A percentile compares a stretch with the other conserved stretches of the same genome.
Conservation (phyloP, 2,329 filamentous ascomycete genomes). For the Zasmidium citrigriseum region DNA sequence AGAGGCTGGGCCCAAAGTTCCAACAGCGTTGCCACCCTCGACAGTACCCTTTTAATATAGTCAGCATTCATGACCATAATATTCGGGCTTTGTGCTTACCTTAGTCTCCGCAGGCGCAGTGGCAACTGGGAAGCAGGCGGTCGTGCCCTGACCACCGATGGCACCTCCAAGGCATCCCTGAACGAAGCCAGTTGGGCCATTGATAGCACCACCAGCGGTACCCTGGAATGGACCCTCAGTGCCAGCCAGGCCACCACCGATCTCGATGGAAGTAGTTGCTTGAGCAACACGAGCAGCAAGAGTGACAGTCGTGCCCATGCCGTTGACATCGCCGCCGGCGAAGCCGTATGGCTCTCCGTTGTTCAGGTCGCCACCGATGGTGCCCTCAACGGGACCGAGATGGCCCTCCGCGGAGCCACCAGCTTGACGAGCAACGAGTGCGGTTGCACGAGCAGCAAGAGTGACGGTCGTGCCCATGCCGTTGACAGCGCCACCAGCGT, state of each 20-base stretch:
- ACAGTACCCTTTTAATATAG: background rate
- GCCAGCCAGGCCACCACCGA: conserved; percentile 16
- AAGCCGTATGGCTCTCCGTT: too few species aligned
- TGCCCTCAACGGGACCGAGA: too few species aligned
- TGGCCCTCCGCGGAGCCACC: too few species aligned
- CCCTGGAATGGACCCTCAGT: conserved; percentile 10
- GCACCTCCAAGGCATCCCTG: conserved; percentile 19
- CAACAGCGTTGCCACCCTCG: conserved; percentile 13
- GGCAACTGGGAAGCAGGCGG: conserved; percentile 14
- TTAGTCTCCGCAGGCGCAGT: conserved; percentile 15
- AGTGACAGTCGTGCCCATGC: too few species aligned
- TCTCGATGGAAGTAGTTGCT: too few species aligned
- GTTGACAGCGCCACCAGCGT: too few species aligned
- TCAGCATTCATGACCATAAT: background rate
- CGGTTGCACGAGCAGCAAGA: too few species aligned
- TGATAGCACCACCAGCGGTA: conserved; percentile 18
- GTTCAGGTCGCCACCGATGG: too few species aligned
- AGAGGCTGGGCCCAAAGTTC: conserved; percentile 17
- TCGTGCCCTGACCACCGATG: conserved; percentile 5
- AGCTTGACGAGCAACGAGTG: too few species aligned
- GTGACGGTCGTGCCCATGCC: too few species aligned
- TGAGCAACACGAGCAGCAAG: too few species aligned
- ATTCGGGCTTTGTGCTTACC: conserved; percentile 3
- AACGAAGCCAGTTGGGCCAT: conserved; percentile 17
- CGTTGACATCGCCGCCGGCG: too few species aligned